phyloP scores from a whole-genome alignment of 1,284 basidiomycete species.

The Ganoderma sinense region DNA sequence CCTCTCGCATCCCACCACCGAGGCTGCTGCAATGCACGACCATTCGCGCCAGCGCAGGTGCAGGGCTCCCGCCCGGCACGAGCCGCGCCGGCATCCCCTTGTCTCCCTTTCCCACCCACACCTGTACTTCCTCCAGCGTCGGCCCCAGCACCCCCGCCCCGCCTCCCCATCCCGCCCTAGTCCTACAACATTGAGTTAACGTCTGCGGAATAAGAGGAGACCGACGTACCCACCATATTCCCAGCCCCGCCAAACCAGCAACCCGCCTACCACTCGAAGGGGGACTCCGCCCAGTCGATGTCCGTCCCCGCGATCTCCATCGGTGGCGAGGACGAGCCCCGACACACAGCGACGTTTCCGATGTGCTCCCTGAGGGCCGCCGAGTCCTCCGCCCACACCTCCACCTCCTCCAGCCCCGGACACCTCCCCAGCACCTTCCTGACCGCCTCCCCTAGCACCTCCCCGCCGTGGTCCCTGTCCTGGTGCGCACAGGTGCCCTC shows the following conservation, averaged over 20 bases:
- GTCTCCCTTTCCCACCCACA: neutral
- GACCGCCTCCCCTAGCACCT: neutral
- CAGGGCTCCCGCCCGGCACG: neutral
- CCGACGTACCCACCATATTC: neutral
- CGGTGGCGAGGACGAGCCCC: constrained; percentile 4
- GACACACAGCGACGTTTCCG: neutral
- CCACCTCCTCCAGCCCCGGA: neutral
- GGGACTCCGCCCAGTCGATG: constrained; percentile 1
- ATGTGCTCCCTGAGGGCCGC: neutral
- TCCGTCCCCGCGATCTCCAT: constrained; percentile 6
- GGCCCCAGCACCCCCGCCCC: too few relatives aligned
- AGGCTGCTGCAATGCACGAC: too few relatives aligned
- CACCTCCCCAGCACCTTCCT: neutral
- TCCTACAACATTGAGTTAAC: neutral
- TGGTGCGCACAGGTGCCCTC: neutral
- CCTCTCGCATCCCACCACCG: too few relatives aligned
- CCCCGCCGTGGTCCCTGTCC: neutral
- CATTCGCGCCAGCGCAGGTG: neutral
- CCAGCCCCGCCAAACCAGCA: neutral
- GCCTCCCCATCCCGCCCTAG: too few relatives aligned
- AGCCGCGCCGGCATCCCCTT: neutral
- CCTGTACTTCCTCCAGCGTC: neutral
- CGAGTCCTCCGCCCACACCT: neutral
- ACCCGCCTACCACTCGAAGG: constrained; percentile 13
- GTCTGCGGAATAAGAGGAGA: neutral